Evolutionary conservation across 306 rosid species (phyloP), one percentile per base, ranked within the genome.

Genomic region (Hippophae gyantsensis): DNA sequence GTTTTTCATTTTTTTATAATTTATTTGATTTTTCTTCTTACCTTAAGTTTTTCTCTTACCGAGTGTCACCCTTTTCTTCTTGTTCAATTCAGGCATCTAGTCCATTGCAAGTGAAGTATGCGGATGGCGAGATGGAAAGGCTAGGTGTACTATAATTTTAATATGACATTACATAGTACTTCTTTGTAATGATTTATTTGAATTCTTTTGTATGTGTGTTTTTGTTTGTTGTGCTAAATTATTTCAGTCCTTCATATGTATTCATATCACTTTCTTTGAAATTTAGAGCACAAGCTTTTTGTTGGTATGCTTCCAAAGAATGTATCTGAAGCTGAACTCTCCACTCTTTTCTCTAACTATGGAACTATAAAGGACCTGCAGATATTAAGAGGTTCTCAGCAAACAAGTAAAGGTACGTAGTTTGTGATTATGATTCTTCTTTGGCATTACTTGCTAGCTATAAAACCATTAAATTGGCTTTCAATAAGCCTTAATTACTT

Each of bases 21-120:
- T 32, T 32, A 32, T 32, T 32, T 32, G 38, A 2, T 32, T 32
- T 32, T 32, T 32, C 38, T 2, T 32, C 38, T 2, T 32, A 32
- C 38, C 38, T 4, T 32, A 2, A 32, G 60, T 69, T 18, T 8
- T 41, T 43, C 61, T 67, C 71, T 74, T 68, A 76, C 57, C 43
- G 26, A 44, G 46, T 70, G 63, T 44, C 40, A 58, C 56, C 77
- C 56, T 18, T 67, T 32, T 74, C 61, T 61, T 69, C 52, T 82
- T 46, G 74, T 78, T 67, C 63, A 62, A 81, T 80, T 60, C 89
- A 93, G 99, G 99, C 99, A 73, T 78, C 96, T 69, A 93, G 95
- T 75, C 99, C 99, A 8, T 84, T 93, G 82, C 99, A 93, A 93
- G 99, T 93, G 82, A 93, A 89, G 85, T 93, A 93, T 77, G 99